Conservation (phyloP, 768 basidiomycete species). For the Boletales sp. region DNA sequence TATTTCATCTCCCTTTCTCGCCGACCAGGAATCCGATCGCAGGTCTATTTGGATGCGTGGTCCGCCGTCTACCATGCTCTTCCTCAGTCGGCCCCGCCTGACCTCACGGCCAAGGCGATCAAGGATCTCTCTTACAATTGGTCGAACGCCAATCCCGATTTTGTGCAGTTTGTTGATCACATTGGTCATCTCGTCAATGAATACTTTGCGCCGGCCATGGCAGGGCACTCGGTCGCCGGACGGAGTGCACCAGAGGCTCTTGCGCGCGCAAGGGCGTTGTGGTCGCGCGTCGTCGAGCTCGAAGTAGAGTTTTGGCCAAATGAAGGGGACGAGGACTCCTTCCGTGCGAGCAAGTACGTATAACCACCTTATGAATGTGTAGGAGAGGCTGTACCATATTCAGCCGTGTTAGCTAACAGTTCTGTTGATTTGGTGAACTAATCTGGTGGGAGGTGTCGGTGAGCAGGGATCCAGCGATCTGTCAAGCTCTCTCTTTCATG, state of each 20-base stretch:
- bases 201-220: constrained; percentile 34
- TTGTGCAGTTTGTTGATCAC: constrained; percentile 48
- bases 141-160: constrained; percentile 46
- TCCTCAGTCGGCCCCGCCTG: neutral
- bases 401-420: no score
- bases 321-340: constrained; percentile 32
- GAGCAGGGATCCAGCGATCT: no score
- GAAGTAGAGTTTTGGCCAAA: constrained; percentile 61
- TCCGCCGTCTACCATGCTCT: constrained; percentile 36
- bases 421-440: no score
- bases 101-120: constrained; percentile 32
- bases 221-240: constrained; percentile 22
- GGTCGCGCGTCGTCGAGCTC: constrained; percentile 56
- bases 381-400: neutral
- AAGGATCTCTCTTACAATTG: constrained; percentile 58
- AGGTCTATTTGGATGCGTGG: constrained; percentile 77
- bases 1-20: neutral
- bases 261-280: constrained; percentile 45
- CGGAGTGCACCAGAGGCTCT: constrained; percentile 9
- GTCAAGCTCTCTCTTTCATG: no score
- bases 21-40: neutral
- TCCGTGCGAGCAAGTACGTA: neutral
- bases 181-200: constrained; percentile 47
- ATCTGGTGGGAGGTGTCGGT: no score
- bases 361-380: no score